These are phyloP conservation scores for Rhododendron simsii DNA, from an alignment of 148 eudicot genomes.

Conservation along the genomic window DNA sequence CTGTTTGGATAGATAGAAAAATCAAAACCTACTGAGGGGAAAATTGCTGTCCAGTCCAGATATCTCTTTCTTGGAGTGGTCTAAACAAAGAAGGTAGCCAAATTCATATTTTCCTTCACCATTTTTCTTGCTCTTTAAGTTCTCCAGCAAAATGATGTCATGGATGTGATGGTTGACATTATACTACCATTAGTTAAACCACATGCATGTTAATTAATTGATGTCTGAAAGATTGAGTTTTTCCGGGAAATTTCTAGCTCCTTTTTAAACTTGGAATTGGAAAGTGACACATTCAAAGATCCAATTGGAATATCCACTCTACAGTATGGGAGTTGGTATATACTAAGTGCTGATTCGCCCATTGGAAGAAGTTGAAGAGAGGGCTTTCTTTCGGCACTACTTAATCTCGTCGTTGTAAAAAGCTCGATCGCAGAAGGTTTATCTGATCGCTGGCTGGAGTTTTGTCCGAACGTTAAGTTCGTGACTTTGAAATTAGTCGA, in stretches of 20 bases:
- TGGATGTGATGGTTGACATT: not conserved
- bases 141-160: not conserved
- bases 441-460: not conserved
- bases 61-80: not conserved
- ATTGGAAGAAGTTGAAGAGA: not conserved
- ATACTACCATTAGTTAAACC: not conserved
- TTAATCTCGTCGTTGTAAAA: not conserved
- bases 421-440: not conserved
- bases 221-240: not conserved
- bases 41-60: not conserved
- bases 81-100: not conserved
- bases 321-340: not conserved
- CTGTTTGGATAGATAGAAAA: not conserved
- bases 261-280: not conserved
- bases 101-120: not conserved
- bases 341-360: not conserved
- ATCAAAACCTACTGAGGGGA: not conserved
- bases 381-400: not conserved
- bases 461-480: not conserved
- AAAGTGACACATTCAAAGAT: not conserved
- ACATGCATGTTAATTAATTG: not conserved
- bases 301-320: not conserved
- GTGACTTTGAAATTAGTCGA: not conserved
- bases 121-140: not conserved
- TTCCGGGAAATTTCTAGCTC: not conserved